These are phyloP conservation scores for Colletotrichum sp. DNA, from an alignment of 2,329 filamentous ascomycete genomes.

Conservation along the genomic window DNA sequence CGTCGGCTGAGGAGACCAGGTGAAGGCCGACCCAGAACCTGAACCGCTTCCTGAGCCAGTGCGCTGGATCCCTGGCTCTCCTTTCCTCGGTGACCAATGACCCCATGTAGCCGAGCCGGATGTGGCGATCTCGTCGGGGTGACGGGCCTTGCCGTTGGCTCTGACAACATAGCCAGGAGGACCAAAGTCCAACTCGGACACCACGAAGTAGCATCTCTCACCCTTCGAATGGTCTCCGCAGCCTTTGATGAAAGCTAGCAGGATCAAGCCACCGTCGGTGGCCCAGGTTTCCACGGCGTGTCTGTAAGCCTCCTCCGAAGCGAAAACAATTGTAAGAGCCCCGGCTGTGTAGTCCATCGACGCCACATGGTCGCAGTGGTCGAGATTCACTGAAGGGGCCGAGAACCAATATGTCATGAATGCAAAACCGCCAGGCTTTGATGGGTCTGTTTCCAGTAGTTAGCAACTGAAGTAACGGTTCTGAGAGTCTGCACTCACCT, in stretches of 20 bases:
- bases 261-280: slow-evolving; percentile 23
- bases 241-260: slow-evolving; percentile 28
- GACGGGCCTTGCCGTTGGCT: slow-evolving; percentile 20
- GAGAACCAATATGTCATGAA: slow-evolving; percentile 31
- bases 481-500: not conserved
- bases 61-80: not conserved
- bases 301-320: not conserved
- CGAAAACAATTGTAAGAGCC: not conserved
- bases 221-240: slow-evolving; percentile 29
- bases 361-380: slow-evolving; percentile 27
- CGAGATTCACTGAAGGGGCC: slow-evolving; percentile 32
- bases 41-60: not conserved
- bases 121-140: not conserved
- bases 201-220: slow-evolving; percentile 34
- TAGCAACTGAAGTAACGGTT: not conserved
- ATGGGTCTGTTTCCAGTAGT: not conserved
- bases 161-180: slow-evolving; percentile 16
- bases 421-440: slow-evolving; percentile 26
- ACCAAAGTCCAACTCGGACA: slow-evolving; percentile 22
- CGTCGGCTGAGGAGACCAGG: not conserved
- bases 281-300: slow-evolving; percentile 22
- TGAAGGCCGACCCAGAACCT: not conserved
- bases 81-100: not conserved
- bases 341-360: slow-evolving; percentile 2
- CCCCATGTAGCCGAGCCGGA: not conserved